Evolutionary conservation across 139 green algal species (phyloP), one percentile per base, ranked within the genome.

Genomic region (Tetraselmis chui): DNA sequence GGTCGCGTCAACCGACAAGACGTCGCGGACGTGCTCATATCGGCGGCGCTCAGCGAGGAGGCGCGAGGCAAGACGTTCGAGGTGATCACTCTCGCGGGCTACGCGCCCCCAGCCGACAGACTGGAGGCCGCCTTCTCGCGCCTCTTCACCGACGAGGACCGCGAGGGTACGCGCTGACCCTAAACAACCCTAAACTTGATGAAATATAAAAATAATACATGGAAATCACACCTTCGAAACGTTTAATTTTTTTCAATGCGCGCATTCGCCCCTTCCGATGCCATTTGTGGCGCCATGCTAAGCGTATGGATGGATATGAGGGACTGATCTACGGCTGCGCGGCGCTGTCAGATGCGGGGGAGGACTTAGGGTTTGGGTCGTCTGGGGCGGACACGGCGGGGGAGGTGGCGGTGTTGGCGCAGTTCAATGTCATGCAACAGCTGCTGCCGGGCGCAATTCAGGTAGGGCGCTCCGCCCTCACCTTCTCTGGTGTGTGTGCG

Each of bases 11-110:
- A 79, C 25, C 23, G 80, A 29, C 25, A 32, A 2, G 80, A 84
- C 74, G 80, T 84, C 27, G 80, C 80, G 11, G 80, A 32, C 30
- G 80, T 84, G 59, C 28, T 84, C 18, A 30, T 84, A 24, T 27
- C 76, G 29, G 80, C 80, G 29, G 30, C 31, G 31, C 23, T 59
- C n/a, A 26, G 22, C 30, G 24, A 27, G 29, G 67, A 32, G 24
- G 45, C 23, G 5, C 2, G 11, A 5, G 31, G 31, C 75, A 84
- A 84, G 67, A 84, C 80, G 31, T 84, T 84, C 26, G 80, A 84
- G 75, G 30, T 84, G 80, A 23, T 26, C 27, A 82, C 79, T 2
- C 30, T 82, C 18, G 31, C 31, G 25, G 79, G 79, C 45, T 82
- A 82, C 79, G 27, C 79, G 31, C 30, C 79, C 11, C 30, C 30